Percentiles rank a stretch among this genome's conserved stretches.
Evolutionary conservation across 768 basidiomycete genomes (phyloP).

Genomic region (Suillus tomentosus): DNA sequence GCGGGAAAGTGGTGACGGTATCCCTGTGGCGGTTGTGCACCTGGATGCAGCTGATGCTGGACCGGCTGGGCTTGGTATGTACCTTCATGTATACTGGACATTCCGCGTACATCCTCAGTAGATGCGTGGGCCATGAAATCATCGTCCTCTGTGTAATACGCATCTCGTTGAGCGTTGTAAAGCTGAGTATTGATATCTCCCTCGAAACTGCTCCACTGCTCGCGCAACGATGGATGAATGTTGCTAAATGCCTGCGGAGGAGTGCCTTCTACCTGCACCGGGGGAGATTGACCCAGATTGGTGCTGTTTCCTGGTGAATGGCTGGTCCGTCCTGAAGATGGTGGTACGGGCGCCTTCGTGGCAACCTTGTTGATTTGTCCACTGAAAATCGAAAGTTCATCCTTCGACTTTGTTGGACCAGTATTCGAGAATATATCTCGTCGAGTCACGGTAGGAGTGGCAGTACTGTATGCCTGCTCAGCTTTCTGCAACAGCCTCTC

Average conservation of each 20-base stretch:
- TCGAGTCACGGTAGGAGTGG: conserved; percentile 45
- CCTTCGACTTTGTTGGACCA: conserved; percentile 46
- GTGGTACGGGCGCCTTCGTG: conserved; percentile 41
- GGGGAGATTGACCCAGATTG: conserved; percentile 8
- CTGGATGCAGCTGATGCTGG: conserved; percentile 26
- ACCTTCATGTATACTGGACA: neutral
- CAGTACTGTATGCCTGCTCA: conserved; percentile 50
- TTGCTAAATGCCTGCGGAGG: conserved; percentile 38
- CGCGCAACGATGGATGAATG: conserved; percentile 57
- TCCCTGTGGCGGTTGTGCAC: conserved; percentile 23
- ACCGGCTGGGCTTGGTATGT: conserved; percentile 18
- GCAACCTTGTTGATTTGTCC: conserved; percentile 70
- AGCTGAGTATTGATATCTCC: conserved; percentile 55
- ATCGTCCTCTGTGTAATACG: conserved; percentile 27
- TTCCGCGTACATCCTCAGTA: conserved; percentile 11
- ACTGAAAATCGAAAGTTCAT: conserved; percentile 75
- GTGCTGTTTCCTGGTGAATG: conserved; percentile 21
- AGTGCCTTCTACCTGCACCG: conserved; percentile 1
- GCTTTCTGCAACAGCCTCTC: conserved; percentile 64
- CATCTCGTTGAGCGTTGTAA: conserved; percentile 35
- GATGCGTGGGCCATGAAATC: conserved; percentile 12
- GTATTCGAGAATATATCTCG: conserved; percentile 61
- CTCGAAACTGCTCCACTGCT: conserved; percentile 58
- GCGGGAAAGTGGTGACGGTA: conserved; percentile 2
- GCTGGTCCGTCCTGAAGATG: conserved; percentile 11